Percentiles rank a stretch among this genome's conserved stretches.
Evolutionary conservation across 495 filamentous ascomycete genomes (phyloP).

Genomic region (Penicillium psychrofluorescens): DNA sequence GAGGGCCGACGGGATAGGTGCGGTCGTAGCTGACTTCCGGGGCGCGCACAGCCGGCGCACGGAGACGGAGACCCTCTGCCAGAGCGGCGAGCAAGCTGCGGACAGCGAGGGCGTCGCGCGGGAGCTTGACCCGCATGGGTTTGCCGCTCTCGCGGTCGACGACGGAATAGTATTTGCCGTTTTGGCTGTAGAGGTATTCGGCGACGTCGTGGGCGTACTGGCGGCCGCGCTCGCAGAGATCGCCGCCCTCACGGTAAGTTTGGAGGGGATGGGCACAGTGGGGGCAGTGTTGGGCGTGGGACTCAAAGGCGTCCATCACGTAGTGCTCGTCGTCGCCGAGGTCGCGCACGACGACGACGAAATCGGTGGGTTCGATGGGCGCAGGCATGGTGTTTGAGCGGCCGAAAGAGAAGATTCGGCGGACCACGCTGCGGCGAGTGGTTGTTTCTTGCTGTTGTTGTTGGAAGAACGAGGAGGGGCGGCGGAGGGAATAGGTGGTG

Average conservation of each 20-base stretch:
- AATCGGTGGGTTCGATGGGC: constrained; percentile 15
- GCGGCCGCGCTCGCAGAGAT: constrained; percentile 44
- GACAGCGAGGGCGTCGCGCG: constrained; percentile 26
- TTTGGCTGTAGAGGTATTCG: constrained; percentile 42
- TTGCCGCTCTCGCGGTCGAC: constrained; percentile 39
- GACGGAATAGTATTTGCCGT: constrained; percentile 39
- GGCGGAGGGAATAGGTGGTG: constrained; percentile 19
- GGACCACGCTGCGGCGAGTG: constrained; percentile 9
- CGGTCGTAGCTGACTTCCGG: constrained; percentile 35
- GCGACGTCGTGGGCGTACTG: constrained; percentile 38
- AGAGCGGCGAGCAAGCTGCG: constrained; percentile 41
- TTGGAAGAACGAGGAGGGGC: constrained; percentile 8
- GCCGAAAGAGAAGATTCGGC: constrained; percentile 11
- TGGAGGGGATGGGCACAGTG: constrained; percentile 33
- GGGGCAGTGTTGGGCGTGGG: constrained; percentile 25
- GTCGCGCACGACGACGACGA: constrained; percentile 30
- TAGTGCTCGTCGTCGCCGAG: constrained; percentile 35
- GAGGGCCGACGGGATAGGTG: constrained; percentile 30
- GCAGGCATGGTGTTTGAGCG: constrained; percentile 30
- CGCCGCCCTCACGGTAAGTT: constrained; percentile 21
- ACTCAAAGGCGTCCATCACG: constrained; percentile 14
- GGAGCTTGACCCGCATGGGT: constrained; percentile 42
- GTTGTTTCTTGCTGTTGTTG: constrained; percentile 10
- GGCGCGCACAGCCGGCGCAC: constrained; percentile 7
- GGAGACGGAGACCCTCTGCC: constrained; percentile 37